Evolutionary conservation across 73 alveolate species (phyloP).

Genomic region (Paramecium bursaria): DNA sequence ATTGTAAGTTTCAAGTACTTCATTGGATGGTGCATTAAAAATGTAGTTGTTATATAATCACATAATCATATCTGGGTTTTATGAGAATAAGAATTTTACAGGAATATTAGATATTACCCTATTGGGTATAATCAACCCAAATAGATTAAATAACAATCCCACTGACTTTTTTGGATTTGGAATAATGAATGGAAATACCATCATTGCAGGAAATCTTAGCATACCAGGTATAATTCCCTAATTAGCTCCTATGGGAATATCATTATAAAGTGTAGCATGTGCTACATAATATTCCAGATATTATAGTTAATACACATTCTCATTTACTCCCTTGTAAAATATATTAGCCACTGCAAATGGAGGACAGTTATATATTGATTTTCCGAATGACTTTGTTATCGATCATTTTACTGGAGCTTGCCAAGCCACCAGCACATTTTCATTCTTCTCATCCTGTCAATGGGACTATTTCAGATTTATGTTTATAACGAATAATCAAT

Average conservation of each 20-base stretch:
- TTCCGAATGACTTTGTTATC: constrained; percentile 65
- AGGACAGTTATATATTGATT: constrained; percentile 65
- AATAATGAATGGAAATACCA: constrained; percentile 56
- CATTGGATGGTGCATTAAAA: constrained; percentile 60
- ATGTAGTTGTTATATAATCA: not conserved
- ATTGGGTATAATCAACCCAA: constrained; percentile 67
- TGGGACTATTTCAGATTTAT: constrained; percentile 63
- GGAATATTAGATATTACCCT: constrained; percentile 23
- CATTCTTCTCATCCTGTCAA: constrained; percentile 64
- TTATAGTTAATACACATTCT: constrained; percentile 47
- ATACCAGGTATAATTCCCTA: constrained; percentile 55
- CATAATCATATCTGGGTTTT: constrained; percentile 53
- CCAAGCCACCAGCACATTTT: constrained; percentile 36
- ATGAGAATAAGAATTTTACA: constrained; percentile 4
- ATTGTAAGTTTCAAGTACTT: constrained; percentile 19
- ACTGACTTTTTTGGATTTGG: constrained; percentile 63
- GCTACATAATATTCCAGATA: constrained; percentile 43
- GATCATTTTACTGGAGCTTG: constrained; percentile 66
- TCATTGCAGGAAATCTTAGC: constrained; percentile 27
- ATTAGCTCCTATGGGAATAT: constrained; percentile 55
- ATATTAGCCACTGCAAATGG: constrained; percentile 61
- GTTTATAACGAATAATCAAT: constrained; percentile 50
- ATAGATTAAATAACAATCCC: constrained; percentile 40
- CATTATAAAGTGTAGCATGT: constrained; percentile 14
- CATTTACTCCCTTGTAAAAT: constrained; percentile 29